Evolutionary conservation across 164 flowering plant species (phyloP), one percentile per base, ranked within the genome.

Genomic region (Umbellularia californica): DNA sequence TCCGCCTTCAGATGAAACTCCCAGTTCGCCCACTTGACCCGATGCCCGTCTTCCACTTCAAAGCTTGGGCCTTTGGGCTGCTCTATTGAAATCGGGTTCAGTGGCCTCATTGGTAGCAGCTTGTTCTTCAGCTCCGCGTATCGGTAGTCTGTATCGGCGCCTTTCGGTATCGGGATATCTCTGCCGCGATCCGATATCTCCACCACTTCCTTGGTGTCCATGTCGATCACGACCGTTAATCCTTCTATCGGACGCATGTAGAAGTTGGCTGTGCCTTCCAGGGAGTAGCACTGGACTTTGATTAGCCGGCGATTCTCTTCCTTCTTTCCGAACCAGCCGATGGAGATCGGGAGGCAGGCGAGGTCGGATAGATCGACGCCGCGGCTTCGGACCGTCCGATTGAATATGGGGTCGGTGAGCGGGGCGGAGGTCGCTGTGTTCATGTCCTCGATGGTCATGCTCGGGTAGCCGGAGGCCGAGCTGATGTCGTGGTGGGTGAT

Each of bases 181-280:
- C 67, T 72, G 47, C 90, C 95, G 20, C 69, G 72, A 69, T 95
- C 94, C 0, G 87, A 70, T 13, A 95, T 85, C 58, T 88, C 81
- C 24, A 93, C 74, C 51, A 93, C 98, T 65, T 84, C 60, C 70
- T 84, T 85, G 0, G 90, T 85, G 78, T 95, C 96, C 81, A 95
- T 24, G 74, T 95, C 97, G 15, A 95, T 73, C 0, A 86, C 78
- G 12, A 89, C 92, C 0, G 98, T 93, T 22, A 93, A 79, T 24
- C 99, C 99, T 82, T 95, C 98, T 51, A 95, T 90, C 1, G 99
- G 98, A 64, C 97, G 77, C 99, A 95, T 95, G 87, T 92, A 95
- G 85, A 93, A 95, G 68, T 93, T 95, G 0, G 85, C 86, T 0
- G 99, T 95, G 72, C 80, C 98, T 60, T 92, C 71, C 74, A 74